phyloP scores from a whole-genome alignment of 2,329 filamentous ascomycete species.

The Exserohilum turcica region DNA sequence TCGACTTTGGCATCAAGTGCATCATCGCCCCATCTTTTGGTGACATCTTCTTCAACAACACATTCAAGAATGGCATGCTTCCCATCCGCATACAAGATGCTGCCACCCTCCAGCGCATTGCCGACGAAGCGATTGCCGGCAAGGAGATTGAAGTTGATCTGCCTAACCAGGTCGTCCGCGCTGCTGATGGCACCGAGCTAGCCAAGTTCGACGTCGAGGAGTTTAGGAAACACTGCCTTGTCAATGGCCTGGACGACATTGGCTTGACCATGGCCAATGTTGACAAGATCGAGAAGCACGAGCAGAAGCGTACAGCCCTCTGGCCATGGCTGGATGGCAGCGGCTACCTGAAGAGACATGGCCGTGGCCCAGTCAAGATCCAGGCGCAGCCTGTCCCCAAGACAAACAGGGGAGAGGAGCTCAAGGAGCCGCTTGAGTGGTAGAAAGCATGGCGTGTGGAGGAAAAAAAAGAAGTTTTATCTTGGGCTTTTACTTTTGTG shows the following conservation, averaged over 20 bases:
- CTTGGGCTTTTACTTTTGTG: neutral
- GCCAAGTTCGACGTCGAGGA: slow-evolving; percentile 85
- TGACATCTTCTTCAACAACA: slow-evolving; percentile 99
- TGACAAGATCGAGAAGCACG: slow-evolving; percentile 83
- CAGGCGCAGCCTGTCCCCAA: slow-evolving; percentile 75
- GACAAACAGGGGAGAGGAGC: slow-evolving; percentile 84
- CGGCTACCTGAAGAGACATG: slow-evolving; percentile 71
- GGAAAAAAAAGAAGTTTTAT: neutral
- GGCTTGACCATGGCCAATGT: slow-evolving; percentile 92
- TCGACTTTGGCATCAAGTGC: slow-evolving; percentile 95
- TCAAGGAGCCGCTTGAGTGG: slow-evolving; percentile 89
- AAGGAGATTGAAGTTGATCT: slow-evolving; percentile 89
- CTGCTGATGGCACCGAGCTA: slow-evolving; percentile 73
- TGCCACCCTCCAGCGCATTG: slow-evolving; percentile 69
- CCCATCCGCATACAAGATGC: slow-evolving; percentile 76
- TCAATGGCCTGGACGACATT: slow-evolving; percentile 95
- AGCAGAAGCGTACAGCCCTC: slow-evolving; percentile 73
- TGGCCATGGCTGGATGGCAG: slow-evolving; percentile 92
- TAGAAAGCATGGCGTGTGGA: slow-evolving; percentile 47
- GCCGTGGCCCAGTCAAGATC: slow-evolving; percentile 64
- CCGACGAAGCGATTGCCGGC: slow-evolving; percentile 76
- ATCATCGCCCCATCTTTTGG: slow-evolving; percentile 87
- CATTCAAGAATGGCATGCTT: slow-evolving; percentile 99
- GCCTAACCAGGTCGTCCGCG: slow-evolving; percentile 80
- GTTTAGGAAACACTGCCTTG: slow-evolving; percentile 91